phyloP scores from a whole-genome alignment of 73 alveolate species.

The Paramecium sonneborni region DNA sequence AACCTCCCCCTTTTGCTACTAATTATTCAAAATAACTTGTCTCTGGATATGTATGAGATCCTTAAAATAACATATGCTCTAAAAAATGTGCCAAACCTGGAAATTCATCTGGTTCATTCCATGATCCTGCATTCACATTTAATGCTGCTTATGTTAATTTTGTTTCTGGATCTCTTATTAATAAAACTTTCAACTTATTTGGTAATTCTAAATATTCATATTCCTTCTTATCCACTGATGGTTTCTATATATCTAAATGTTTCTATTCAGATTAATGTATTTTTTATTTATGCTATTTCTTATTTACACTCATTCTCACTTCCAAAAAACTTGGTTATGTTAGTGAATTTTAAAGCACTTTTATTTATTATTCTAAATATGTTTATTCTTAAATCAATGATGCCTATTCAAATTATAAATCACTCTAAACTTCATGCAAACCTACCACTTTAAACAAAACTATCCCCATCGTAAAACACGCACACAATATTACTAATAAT shows the following conservation, averaged over 20 bases:
- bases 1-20: constrained; percentile 58
- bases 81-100: constrained; percentile 82
- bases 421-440: neutral
- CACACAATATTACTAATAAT: neutral
- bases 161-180: constrained; percentile 73
- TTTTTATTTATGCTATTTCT: neutral
- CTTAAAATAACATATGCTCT: constrained; percentile 74
- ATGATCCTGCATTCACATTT: constrained; percentile 75
- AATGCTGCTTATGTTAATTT: constrained; percentile 76
- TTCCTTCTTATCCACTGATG: neutral
- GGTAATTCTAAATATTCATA: constrained; percentile 37
- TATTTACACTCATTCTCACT: neutral
- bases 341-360: neutral
- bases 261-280: neutral
- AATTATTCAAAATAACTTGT: constrained; percentile 37
- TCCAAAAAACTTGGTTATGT: neutral
- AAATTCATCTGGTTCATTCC: constrained; percentile 70
- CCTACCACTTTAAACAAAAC: neutral
- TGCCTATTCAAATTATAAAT: neutral
- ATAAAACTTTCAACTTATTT: constrained; percentile 68
- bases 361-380: neutral
- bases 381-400: neutral
- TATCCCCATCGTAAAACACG: neutral
- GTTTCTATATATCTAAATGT: neutral
- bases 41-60: constrained; percentile 50